phyloP scores from a whole-genome alignment of 2,329 filamentous ascomycete species.

The Stemphylium vesicarium region DNA sequence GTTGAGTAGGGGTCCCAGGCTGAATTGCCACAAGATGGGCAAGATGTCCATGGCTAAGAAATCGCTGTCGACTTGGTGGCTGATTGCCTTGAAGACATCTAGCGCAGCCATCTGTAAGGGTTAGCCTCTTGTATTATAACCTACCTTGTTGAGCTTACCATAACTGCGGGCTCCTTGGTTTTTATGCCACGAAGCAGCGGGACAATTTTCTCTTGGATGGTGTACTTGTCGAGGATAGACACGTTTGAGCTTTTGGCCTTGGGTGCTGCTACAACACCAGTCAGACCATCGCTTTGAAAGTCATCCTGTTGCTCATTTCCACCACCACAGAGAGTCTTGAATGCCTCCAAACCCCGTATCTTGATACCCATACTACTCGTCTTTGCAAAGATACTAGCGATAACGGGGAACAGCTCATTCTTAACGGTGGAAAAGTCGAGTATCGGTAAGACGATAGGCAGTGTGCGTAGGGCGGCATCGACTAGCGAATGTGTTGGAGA shows the following conservation, averaged over 20 bases:
- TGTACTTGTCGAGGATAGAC: conserved; percentile 93
- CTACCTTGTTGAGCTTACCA: conserved; percentile 57
- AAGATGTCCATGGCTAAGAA: conserved; percentile 92
- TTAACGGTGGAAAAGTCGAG: conserved; percentile 97
- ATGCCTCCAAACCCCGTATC: conserved; percentile 86
- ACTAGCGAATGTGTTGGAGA: conserved; percentile 88
- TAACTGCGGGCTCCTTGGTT: conserved; percentile 96
- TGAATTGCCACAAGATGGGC: conserved; percentile 90
- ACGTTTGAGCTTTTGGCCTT: conserved; percentile 69
- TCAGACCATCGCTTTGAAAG: conserved; percentile 70
- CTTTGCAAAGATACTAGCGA: conserved; percentile 87
- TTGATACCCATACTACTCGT: conserved; percentile 96
- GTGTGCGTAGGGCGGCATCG: conserved; percentile 79
- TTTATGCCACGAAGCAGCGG: conserved; percentile 92
- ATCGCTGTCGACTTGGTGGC: conserved; percentile 80
- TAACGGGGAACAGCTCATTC: conserved; percentile 92
- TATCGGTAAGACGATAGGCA: conserved; percentile 81
- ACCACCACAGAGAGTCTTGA: conserved; percentile 87
- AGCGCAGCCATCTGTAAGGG: conserved; percentile 74
- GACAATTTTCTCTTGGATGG: conserved; percentile 96
- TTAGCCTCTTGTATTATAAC: conserved; percentile 7
- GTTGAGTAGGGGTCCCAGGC: conserved; percentile 85
- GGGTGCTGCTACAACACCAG: conserved; percentile 67
- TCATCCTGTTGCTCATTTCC: conserved; percentile 48
- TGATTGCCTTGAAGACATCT: conserved; percentile 82